Percentiles rank a stretch among this genome's conserved stretches.
phyloP scores from a whole-genome alignment of 2,329 filamentous ascomycete genomes.

The Exophiala dermatitidis region DNA sequence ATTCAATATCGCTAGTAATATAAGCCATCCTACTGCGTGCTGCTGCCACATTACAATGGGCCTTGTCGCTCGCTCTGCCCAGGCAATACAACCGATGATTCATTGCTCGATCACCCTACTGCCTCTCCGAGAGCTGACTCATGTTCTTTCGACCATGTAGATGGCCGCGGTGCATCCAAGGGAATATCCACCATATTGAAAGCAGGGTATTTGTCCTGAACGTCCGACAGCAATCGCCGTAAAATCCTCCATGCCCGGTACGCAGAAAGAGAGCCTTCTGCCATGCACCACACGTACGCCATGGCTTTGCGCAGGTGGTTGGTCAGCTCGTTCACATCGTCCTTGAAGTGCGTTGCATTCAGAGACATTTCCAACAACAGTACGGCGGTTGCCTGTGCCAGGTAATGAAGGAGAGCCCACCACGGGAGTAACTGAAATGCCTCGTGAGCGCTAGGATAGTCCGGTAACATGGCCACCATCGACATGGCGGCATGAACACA shows the following conservation, averaged over 20 bases:
- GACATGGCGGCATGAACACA: constrained; percentile 28
- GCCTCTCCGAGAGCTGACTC: constrained; percentile 4
- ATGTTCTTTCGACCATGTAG: constrained; percentile 9
- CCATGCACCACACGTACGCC: constrained; percentile 21
- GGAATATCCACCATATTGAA: constrained; percentile 11
- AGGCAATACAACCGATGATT: too few species aligned
- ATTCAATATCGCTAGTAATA: too few species aligned
- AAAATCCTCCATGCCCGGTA: constrained; percentile 21
- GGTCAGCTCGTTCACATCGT: constrained; percentile 20
- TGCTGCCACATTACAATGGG: too few species aligned
- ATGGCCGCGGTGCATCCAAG: constrained; percentile 6
- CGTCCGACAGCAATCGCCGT: constrained; percentile 11
- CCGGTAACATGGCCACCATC: constrained; percentile 26
- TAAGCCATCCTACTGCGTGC: too few species aligned
- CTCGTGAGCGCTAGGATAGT: constrained; percentile 23
- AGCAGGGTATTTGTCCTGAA: constrained; percentile 2
- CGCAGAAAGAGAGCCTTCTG: constrained; percentile 13
- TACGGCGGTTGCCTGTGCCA: constrained; percentile 27
- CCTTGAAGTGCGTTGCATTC: constrained; percentile 22
- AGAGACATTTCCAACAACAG: constrained; percentile 28
- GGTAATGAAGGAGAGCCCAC: constrained; percentile 29
- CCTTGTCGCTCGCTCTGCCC: too few species aligned
- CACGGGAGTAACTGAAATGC: constrained; percentile 26
- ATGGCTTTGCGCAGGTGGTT: constrained; percentile 27
- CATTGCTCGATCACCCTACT: background rate